Evolutionary conservation across 108 stramenopile species (phyloP).

Genomic region (Schizochytrium sp.): DNA sequence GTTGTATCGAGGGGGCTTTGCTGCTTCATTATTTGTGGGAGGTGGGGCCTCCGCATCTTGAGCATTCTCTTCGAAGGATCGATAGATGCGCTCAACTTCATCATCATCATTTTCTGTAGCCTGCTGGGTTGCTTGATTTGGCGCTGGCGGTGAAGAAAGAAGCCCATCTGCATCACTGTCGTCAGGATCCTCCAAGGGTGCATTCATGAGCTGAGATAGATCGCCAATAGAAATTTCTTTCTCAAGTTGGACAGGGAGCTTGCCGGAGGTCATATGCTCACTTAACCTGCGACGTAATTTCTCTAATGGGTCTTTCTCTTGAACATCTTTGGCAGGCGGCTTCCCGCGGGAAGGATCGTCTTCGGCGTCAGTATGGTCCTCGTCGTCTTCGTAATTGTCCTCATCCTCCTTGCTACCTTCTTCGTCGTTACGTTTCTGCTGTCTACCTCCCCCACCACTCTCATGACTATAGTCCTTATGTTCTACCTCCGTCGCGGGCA

Average conservation of each 20-base stretch:
- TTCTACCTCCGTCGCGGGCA: background rate
- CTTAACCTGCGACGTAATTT: background rate
- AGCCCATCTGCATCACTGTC: background rate
- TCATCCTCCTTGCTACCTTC: background rate
- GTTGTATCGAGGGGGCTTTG: too few relatives aligned
- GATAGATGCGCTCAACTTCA: background rate
- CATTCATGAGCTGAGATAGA: slow-evolving; percentile 47
- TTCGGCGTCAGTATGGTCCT: background rate
- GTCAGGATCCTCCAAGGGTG: background rate
- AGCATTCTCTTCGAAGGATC: slow-evolving; percentile 8
- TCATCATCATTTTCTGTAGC: background rate
- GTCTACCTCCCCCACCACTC: background rate
- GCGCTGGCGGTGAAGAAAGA: background rate
- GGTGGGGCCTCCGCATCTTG: background rate
- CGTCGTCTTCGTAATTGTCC: background rate
- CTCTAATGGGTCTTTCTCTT: background rate
- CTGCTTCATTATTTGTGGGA: too few relatives aligned
- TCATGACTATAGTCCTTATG: background rate
- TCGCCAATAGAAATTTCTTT: slow-evolving; percentile 41
- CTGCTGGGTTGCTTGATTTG: too few relatives aligned
- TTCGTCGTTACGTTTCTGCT: background rate
- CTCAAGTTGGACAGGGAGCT: background rate
- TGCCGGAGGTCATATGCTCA: slow-evolving; percentile 6
- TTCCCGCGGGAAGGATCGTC: background rate
- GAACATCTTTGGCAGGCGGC: background rate